Conservation (phyloP, 75 land plant genomes). For the Larix kaempferi region DNA sequence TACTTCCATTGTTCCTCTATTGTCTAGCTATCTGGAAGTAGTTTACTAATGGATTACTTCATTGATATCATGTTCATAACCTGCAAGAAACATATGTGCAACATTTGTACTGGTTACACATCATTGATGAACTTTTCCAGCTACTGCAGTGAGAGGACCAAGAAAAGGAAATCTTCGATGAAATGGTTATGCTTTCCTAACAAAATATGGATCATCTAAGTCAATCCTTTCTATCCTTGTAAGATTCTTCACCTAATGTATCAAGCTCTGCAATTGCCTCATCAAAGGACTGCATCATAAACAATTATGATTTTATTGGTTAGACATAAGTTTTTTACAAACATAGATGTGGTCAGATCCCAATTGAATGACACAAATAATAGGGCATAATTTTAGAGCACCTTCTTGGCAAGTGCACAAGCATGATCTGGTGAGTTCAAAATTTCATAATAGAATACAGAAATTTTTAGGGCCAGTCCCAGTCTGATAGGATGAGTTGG, state of each 20-base stretch:
- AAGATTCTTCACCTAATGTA: conserved; percentile 67
- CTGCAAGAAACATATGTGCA: too few species aligned
- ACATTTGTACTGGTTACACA: too few species aligned
- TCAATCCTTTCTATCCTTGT: too few species aligned
- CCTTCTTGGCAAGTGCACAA: conserved; percentile 72
- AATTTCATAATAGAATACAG: conserved; percentile 77
- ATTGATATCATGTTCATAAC: too few species aligned
- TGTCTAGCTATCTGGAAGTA: too few species aligned
- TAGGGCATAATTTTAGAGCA: not conserved
- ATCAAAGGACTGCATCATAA: conserved; percentile 49
- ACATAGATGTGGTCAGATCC: not conserved
- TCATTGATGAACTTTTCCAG: too few species aligned
- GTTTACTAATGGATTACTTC: too few species aligned
- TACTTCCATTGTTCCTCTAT: too few species aligned
- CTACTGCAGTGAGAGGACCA: too few species aligned
- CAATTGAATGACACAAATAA: not conserved
- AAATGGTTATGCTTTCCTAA: too few species aligned
- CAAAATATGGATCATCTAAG: too few species aligned
- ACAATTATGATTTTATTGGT: not conserved
- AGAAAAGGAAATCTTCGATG: too few species aligned
- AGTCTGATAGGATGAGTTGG: conserved; percentile 73
- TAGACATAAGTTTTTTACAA: not conserved
- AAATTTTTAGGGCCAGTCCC: conserved; percentile 76
- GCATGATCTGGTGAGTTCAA: conserved; percentile 75
- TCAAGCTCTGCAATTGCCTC: conserved; percentile 72